These are phyloP conservation scores for Paraurostyla sp. DNA, from an alignment of 73 alveolate species.

Conservation along the genomic window DNA sequence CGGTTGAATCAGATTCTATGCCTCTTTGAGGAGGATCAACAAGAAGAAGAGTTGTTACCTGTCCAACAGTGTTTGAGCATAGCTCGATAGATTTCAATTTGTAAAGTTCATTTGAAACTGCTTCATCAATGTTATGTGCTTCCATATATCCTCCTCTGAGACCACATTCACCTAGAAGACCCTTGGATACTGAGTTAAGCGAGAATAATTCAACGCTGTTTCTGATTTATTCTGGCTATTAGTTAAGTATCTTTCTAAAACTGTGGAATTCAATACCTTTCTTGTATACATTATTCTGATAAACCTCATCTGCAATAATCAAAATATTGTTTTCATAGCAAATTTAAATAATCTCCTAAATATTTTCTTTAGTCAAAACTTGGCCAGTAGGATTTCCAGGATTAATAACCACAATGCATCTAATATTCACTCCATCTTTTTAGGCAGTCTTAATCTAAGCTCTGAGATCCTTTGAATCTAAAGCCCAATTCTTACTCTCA, in stretches of 20 bases:
- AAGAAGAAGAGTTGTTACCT: constrained; percentile 68
- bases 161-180: constrained; percentile 96
- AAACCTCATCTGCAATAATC: constrained; percentile 98
- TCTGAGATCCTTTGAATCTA: constrained; percentile 75
- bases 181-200: constrained; percentile 90
- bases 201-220: constrained; percentile 78
- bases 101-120: constrained; percentile 75
- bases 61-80: constrained; percentile 93
- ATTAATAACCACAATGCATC: constrained; percentile 91
- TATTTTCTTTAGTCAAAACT: constrained; percentile 82
- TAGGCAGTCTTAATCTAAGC: constrained; percentile 68
- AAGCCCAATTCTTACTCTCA: constrained; percentile 93
- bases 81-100: constrained; percentile 86
- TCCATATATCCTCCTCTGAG: constrained; percentile 94
- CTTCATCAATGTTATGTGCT: constrained; percentile 74
- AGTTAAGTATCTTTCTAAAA: constrained; percentile 83
- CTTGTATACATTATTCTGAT: constrained; percentile 94
- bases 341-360: constrained; percentile 81
- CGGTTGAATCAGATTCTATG: constrained; percentile 69
- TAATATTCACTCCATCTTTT: constrained; percentile 84
- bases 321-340: constrained; percentile 83
- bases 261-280: constrained; percentile 82
- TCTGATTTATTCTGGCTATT: constrained; percentile 72
- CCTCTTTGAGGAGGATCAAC: constrained; percentile 81
- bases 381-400: constrained; percentile 99